Base-by-base conservation (phyloP, 768 basidiomycete genomes). In the Goffeauzyma gilvescens region DNA sequence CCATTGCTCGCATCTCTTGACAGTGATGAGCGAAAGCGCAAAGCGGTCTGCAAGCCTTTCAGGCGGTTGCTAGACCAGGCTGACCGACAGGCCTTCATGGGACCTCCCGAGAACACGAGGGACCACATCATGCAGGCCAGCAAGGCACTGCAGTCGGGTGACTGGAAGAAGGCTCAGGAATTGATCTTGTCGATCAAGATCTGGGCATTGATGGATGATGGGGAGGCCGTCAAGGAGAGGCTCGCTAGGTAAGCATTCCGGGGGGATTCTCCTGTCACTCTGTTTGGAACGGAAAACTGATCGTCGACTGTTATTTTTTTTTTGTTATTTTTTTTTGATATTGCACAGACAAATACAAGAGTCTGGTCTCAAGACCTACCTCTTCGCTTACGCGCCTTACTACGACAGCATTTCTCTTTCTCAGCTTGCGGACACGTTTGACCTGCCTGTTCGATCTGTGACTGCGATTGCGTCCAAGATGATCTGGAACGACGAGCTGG, bases 111-210 rank as follows among this genome's bases (percentile, higher is more conserved):
- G 66, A 95, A 83, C 56, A 96, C 90, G 24, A 71, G 93, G 25
- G 93, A 98, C 57, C 93, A 96, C 60, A 90, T 98, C 64, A 93
- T 96, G 83, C 90, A 96, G 64, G 93, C 93, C 2, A 84, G 81
- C 66, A 95, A 86, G 65, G 89, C 93, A 1, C 65, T 98, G 35
- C 87, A 95, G 66, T 76, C 81, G 49, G 93, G 90, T 14, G 86
- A 96, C 55, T 98, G 93, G 93, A 82, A 90, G 61, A 78, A 79
- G 57, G 90, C 87, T 55, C 75, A 81, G 34, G 89, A 96, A 58
- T 70, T 98, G 41, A 75, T 96, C 41, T 79, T 87, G 60, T 78
- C 79, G 58, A 96, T 96, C 71, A 96, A 93, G 66, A 87, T 96
- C 25, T 96, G 93, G 93, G 79, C 75, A 54, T 66, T 98, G 48